phyloP scores from a whole-genome alignment of 495 filamentous ascomycete genomes.

The Oleoguttula mirabilis region DNA sequence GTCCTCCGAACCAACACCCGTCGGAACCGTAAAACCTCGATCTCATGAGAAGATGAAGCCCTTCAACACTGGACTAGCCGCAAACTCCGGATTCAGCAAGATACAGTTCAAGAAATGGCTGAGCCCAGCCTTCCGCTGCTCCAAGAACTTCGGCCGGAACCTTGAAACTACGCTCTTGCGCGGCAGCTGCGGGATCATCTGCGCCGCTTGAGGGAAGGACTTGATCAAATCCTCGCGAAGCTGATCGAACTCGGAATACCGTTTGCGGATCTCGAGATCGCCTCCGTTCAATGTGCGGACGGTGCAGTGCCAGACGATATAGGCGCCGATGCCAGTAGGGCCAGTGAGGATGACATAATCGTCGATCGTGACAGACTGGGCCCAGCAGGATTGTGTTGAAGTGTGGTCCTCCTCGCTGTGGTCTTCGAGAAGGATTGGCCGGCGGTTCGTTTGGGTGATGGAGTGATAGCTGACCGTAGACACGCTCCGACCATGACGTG shows the following conservation, averaged over 20 bases:
- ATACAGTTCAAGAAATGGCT: slow-evolving; percentile 54
- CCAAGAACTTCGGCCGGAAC: slow-evolving; percentile 58
- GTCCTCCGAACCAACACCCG: too few species aligned
- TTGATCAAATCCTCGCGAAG: slow-evolving; percentile 44
- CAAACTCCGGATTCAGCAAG: slow-evolving; percentile 25
- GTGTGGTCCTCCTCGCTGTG: slow-evolving; percentile 54
- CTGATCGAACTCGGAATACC: slow-evolving; percentile 62
- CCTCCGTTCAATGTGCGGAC: slow-evolving; percentile 60
- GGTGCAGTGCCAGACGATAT: slow-evolving; percentile 63
- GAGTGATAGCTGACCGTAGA: slow-evolving; percentile 28
- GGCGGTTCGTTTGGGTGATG: slow-evolving; percentile 17
- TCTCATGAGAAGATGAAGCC: slow-evolving; percentile 23
- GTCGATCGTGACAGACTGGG: slow-evolving; percentile 50
- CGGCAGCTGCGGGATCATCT: slow-evolving; percentile 52
- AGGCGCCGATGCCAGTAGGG: slow-evolving; percentile 51
- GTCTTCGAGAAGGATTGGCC: slow-evolving; percentile 55
- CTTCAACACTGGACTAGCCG: slow-evolving; percentile 22
- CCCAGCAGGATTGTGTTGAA: slow-evolving; percentile 53
- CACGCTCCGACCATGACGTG: slow-evolving; percentile 23
- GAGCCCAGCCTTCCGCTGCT: slow-evolving; percentile 50
- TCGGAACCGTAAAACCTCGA: too few species aligned
- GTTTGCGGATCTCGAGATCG: slow-evolving; percentile 48
- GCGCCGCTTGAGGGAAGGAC: slow-evolving; percentile 54
- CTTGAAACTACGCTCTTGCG: slow-evolving; percentile 60
- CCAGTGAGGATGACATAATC: slow-evolving; percentile 55